phyloP scores from a whole-genome alignment of 2,329 filamentous ascomycete genomes.

The Aureobasidium sp. region DNA sequence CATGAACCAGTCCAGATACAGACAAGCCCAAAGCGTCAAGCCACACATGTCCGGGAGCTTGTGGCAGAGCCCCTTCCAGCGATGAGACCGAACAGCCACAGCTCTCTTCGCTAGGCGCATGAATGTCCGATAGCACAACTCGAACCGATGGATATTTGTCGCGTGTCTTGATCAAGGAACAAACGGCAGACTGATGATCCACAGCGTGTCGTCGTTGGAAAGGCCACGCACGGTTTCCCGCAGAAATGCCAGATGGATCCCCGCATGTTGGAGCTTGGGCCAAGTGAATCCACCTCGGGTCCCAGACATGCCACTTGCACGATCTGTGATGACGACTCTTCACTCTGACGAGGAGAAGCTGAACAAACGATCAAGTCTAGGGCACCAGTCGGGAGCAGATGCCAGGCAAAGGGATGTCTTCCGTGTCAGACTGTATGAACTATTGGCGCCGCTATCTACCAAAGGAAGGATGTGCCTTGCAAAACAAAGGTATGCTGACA shows the following conservation, averaged over 20 bases:
- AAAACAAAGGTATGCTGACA: slow-evolving; percentile 10
- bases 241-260: background rate
- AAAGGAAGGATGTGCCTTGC: slow-evolving; percentile 1
- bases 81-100: background rate
- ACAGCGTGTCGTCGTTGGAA: background rate
- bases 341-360: background rate
- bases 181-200: background rate
- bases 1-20: background rate
- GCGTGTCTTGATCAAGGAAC: background rate
- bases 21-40: background rate
- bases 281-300: background rate
- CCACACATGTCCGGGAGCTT: background rate
- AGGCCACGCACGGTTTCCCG: background rate
- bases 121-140: background rate
- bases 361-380: background rate
- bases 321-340: background rate
- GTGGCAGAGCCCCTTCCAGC: background rate
- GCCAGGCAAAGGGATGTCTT: background rate
- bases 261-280: background rate
- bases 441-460: background rate
- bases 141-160: background rate
- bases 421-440: background rate
- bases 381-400: background rate
- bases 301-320: background rate
- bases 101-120: background rate